Percentiles rank a stretch among this genome's conserved stretches.
phyloP scores from a whole-genome alignment of 169 alveolate species.

The Neospora caninum region DNA sequence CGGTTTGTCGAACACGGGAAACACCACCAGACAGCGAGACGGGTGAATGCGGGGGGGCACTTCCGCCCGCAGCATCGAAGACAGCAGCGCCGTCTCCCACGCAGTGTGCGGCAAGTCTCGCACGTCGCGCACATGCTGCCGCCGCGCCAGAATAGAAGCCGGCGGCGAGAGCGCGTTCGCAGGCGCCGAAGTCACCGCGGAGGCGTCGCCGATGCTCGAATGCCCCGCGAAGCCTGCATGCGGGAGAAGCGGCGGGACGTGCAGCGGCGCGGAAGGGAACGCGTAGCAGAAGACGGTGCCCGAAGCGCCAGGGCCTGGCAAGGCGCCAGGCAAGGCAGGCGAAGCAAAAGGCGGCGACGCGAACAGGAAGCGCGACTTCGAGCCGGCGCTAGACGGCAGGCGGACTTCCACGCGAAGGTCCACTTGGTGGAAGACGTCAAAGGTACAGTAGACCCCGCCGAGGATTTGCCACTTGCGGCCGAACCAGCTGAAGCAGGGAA shows the following conservation, averaged over 20 bases:
- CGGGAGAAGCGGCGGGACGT: not conserved
- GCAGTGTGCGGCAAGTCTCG: not conserved
- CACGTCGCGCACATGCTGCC: not conserved
- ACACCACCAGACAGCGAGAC: not conserved
- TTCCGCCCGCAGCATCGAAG: slow-evolving; percentile 13
- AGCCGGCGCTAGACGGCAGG: not conserved
- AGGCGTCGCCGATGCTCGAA: not conserved
- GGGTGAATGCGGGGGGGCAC: slow-evolving; percentile 17
- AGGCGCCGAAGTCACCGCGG: not conserved
- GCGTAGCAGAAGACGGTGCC: not conserved
- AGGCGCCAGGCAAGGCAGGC: too few species aligned
- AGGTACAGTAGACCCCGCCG: slow-evolving; percentile 46
- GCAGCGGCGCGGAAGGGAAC: not conserved
- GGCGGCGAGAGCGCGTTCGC: not conserved
- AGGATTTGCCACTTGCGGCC: slow-evolving; percentile 43
- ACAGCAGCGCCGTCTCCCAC: slow-evolving; percentile 34
- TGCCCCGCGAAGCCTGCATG: not conserved
- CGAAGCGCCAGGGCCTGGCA: not conserved
- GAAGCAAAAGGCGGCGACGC: not conserved
- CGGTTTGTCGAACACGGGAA: not conserved
- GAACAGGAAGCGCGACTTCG: not conserved
- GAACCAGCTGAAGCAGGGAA: slow-evolving; percentile 35
- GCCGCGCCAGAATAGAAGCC: not conserved
- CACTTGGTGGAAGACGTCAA: slow-evolving; percentile 43
- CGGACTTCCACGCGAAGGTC: slow-evolving; percentile 47